Base-by-base conservation (phyloP, 164 flowering plant genomes). In the Vitis rotundifolia region DNA sequence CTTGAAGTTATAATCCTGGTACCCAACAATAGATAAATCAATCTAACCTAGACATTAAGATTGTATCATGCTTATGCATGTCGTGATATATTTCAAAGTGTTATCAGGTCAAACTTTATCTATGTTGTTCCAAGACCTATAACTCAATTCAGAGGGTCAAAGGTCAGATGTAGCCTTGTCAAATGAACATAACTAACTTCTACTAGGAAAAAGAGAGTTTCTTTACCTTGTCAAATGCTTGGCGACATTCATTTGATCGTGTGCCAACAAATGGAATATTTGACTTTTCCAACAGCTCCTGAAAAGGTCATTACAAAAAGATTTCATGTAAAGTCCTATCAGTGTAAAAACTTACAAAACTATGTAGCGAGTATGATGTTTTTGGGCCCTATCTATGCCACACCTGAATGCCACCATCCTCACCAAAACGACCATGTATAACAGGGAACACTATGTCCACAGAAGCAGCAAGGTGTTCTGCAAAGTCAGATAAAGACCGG, bases 381-480 rank as follows among this genome's bases (percentile, higher is more conserved):
- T 18, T 13, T 11, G 52, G 28, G 53, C 9, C 55, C 56, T 51
- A 19, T 52, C 55, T 7, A 59, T 44, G 11, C 16, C 63, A 56
- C 68, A 93, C 97, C 94, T 93, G 98, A 76, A 93, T 87, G 49
- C 90, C 89, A 69, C 98, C 98, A 83, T 93, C 98, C 89, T 93
- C 98, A 67, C 98, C 98, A 80, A 90, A 91, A 52, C 77, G 85
- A 68, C 98, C 97, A 80, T 93, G 97, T 71, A 91, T 93, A 15
- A 88, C 95, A 22, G 98, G 97, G 74, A 93, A 91, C 2, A 90
- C 98, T 74, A 93, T 90, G 79, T 93, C 98, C 68, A 90, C 98
- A 58, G 87, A 75, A 8, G 83, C 71, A 69, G 91, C 85, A 61
- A 91, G 91, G 64, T 93, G 98, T 19, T 84, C 88, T 16, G 87